Percentiles rank a stretch among this genome's conserved stretches.
phyloP scores from a whole-genome alignment of 2,329 filamentous ascomycete species.

The Ophiostoma australiae region DNA sequence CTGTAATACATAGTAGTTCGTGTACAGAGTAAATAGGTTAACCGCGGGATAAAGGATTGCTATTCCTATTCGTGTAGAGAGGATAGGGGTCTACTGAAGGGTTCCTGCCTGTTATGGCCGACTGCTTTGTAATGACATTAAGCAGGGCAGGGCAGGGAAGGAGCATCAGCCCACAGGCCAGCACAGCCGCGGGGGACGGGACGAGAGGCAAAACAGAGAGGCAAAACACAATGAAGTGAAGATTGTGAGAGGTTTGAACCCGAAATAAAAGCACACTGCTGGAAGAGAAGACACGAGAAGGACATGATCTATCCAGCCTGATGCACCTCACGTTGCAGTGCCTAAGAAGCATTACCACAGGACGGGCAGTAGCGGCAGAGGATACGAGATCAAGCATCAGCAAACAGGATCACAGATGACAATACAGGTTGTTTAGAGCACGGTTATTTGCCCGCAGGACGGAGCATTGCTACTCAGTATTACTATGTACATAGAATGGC shows the following conservation, averaged over 20 bases:
- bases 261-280: background rate
- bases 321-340: background rate
- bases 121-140: background rate
- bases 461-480: background rate
- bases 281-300: background rate
- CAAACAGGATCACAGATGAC: background rate
- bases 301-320: background rate
- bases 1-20: too few species aligned
- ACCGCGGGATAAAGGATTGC: background rate
- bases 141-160: background rate
- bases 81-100: background rate
- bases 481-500: too few species aligned
- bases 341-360: background rate
- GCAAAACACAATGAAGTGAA: background rate
- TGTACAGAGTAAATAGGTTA: too few species aligned
- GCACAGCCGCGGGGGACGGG: constrained; percentile 4
- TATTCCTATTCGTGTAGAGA: background rate
- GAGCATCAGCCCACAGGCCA: background rate
- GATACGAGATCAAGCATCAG: background rate
- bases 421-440: background rate
- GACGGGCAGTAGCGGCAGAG: constrained; percentile 4
- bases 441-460: background rate
- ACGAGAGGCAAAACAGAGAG: background rate
- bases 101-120: background rate
- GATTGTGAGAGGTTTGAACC: background rate